phyloP scores from a whole-genome alignment of 2,329 filamentous ascomycete genomes.

The Periconia sp. region DNA sequence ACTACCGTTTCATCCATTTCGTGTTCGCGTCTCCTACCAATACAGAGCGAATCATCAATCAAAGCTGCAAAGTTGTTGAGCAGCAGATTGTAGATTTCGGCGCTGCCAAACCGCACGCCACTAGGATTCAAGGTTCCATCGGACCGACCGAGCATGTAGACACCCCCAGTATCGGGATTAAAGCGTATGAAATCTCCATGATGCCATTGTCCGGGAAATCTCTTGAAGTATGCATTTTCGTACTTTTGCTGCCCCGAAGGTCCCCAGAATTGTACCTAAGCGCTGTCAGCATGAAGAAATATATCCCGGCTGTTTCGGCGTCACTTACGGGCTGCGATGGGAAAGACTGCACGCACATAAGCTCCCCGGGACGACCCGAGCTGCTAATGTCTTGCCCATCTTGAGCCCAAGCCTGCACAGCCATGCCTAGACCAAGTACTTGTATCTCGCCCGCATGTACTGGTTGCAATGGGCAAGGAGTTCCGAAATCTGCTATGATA shows the following conservation, averaged over 20 bases:
- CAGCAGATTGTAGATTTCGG: slow-evolving; percentile 96
- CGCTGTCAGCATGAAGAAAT: too few relatives aligned
- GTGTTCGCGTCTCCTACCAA: slow-evolving; percentile 73
- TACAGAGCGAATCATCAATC: slow-evolving; percentile 85
- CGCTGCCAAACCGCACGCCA: slow-evolving; percentile 88
- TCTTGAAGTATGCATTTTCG: slow-evolving; percentile 83
- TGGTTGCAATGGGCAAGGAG: slow-evolving; percentile 67
- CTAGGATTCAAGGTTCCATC: slow-evolving; percentile 93
- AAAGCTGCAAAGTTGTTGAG: slow-evolving; percentile 79
- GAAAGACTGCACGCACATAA: slow-evolving; percentile 86
- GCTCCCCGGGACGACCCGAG: slow-evolving; percentile 77
- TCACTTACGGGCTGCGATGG: slow-evolving; percentile 86
- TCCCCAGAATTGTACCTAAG: too few relatives aligned
- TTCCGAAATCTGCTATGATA: slow-evolving; percentile 93
- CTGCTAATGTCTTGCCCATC: slow-evolving; percentile 64
- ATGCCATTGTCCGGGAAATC: slow-evolving; percentile 82
- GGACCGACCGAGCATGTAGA: slow-evolving; percentile 90
- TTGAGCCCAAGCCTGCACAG: slow-evolving; percentile 56
- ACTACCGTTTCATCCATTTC: slow-evolving; percentile 88
- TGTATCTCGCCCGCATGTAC: slow-evolving; percentile 60
- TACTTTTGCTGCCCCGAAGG: slow-evolving; percentile 76
- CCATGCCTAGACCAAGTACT: slow-evolving; percentile 57
- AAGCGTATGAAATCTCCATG: slow-evolving; percentile 89
- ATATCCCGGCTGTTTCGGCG: too few relatives aligned
- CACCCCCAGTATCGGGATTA: slow-evolving; percentile 73